Conservation (phyloP, 768 basidiomycete species). For the Pleurotus tuoliensis region DNA sequence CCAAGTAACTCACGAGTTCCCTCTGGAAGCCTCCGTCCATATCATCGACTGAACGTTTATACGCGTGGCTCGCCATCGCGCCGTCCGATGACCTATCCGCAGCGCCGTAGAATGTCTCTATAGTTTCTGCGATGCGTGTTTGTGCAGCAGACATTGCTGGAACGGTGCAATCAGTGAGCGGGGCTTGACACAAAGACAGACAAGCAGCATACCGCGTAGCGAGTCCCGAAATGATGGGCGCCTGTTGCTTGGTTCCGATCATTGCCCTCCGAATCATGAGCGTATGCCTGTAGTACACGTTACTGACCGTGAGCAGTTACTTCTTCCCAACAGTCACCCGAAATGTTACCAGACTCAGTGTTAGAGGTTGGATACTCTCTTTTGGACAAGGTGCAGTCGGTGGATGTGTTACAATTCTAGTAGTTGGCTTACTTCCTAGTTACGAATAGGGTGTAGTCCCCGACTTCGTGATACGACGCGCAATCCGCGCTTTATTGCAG, state of each 20-base stretch:
- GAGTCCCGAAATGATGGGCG: slow-evolving; percentile 53
- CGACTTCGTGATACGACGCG: slow-evolving; percentile 41
- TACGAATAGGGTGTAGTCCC: slow-evolving; percentile 52
- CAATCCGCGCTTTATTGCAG: slow-evolving; percentile 39
- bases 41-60: slow-evolving; percentile 93
- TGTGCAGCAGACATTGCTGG: slow-evolving; percentile 94
- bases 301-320: background rate
- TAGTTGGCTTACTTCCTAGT: background rate
- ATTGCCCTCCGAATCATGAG: background rate
- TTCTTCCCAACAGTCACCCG: background rate
- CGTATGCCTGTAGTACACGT: background rate
- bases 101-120: slow-evolving; percentile 88
- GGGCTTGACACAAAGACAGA: background rate
- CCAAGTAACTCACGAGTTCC: slow-evolving; percentile 63
- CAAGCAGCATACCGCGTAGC: slow-evolving; percentile 64
- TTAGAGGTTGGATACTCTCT: slow-evolving; percentile 34
- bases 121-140: slow-evolving; percentile 86
- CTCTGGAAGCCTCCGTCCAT: slow-evolving; percentile 80
- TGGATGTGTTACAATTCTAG: background rate
- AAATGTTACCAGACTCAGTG: slow-evolving; percentile 15
- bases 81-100: slow-evolving; percentile 83
- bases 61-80: slow-evolving; percentile 96
- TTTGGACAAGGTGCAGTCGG: slow-evolving; percentile 20
- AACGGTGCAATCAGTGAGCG: background rate
- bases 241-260: background rate